Base-by-base conservation (phyloP, 169 alveolate species). In the Theileria sp. region DNA sequence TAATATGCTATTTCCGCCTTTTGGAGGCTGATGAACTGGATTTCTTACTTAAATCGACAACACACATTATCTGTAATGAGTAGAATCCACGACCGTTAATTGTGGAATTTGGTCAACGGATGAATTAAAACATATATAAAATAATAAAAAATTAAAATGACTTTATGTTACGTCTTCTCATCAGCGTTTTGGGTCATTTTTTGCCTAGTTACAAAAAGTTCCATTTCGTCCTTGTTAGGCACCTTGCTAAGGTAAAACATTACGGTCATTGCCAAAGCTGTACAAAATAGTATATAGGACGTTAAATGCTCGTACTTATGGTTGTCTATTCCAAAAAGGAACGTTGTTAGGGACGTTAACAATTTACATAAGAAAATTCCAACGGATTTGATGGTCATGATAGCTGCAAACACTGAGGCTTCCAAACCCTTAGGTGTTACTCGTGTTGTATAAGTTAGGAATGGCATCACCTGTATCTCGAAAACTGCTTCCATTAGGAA, bases 341-440 rank as follows among this genome's bases (percentile, higher is more conserved):
- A 93, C 15, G 98, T 93, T 4, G 96, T 86, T 28, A 95, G 54
- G 12, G 98, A 97, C n/a, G 99, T 97, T 34, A 95, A 79, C 28
- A 94, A 92, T 61, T 95, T 93, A 54, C 97, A 93, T 6, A 96
- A 85, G 66, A 96, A 85, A 17, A 94, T 89, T 4, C 99, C 99
- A 25, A 96, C 88, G 79, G 95, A 95, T 51, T 96, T 89, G 51
- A 98, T 95, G 21, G 98, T 94, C 94, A 95, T 92, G 84, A 97
- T 94, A 65, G 97, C 88, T 17, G 98, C 98, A 88, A 94, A 97
- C 83, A 97, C 97, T 49, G 98, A 92, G 51, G 99, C 99, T 92
- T 97, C 99, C 54, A 96, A 94, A 17, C 97, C 97, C 77, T 95
- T 94, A 17, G 99, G 99, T 70, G 98, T 96, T 58, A 97, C 87